These are phyloP conservation scores for Polyrhizophydium stewartii DNA, from an alignment of 371 early-diverging fungal species.

Conservation along the genomic window DNA sequence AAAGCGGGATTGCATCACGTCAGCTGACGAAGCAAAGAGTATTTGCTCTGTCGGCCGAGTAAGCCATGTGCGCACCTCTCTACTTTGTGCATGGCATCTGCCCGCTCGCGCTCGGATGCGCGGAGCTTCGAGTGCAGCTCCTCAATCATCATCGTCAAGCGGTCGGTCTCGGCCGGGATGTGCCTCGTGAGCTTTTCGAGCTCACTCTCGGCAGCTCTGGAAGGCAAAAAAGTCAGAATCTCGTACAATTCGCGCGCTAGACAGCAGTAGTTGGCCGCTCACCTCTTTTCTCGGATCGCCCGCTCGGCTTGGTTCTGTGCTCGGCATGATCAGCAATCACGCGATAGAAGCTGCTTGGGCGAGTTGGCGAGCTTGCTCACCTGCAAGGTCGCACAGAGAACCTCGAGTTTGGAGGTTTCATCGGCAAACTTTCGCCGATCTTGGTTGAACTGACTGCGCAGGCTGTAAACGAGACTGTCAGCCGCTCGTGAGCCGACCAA, in stretches of 20 bases:
- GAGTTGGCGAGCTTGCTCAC: neutral
- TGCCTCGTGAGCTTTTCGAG: slow-evolving; percentile 38
- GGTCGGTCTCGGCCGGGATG: slow-evolving; percentile 37
- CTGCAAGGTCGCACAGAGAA: slow-evolving; percentile 20
- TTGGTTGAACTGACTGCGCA: slow-evolving; percentile 20
- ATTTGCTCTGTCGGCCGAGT: neutral
- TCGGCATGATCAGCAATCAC: neutral
- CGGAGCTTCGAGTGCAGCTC: slow-evolving; percentile 29
- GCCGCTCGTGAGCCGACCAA: neutral
- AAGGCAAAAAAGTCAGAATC: neutral
- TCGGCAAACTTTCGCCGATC: slow-evolving; percentile 22
- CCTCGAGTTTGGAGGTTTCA: slow-evolving; percentile 30
- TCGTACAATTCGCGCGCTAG: neutral
- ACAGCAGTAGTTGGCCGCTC: neutral
- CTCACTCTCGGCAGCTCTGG: slow-evolving; percentile 39
- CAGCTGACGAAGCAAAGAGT: neutral
- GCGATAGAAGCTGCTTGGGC: too few species aligned
- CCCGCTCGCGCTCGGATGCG: slow-evolving; percentile 27
- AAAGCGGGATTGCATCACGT: neutral
- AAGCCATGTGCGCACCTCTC: slow-evolving; percentile 28
- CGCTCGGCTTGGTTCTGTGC: slow-evolving; percentile 27
- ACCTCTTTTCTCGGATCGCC: slow-evolving; percentile 43
- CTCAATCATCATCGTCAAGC: slow-evolving; percentile 30
- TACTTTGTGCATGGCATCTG: slow-evolving; percentile 21
- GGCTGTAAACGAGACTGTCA: slow-evolving; percentile 7